Percentiles rank a stretch among this genome's conserved stretches.
phyloP scores from a whole-genome alignment of 495 filamentous ascomycete species.

The Annulohypoxylon stygium region DNA sequence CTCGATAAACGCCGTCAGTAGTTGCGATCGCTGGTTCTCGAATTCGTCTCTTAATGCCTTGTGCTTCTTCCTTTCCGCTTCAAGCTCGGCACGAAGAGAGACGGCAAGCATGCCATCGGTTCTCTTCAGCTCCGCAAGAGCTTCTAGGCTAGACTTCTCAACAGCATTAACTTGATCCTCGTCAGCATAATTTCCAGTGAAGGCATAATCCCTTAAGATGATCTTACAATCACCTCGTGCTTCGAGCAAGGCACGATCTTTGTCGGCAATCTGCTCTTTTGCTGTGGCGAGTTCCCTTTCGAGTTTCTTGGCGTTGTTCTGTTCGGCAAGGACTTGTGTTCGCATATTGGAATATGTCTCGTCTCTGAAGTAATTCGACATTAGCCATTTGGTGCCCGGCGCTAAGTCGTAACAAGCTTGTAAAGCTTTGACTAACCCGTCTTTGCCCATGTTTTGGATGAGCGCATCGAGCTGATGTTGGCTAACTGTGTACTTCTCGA shows the following conservation, averaged over 20 bases:
- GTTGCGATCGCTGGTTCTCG: slow-evolving; percentile 65
- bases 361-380: slow-evolving; percentile 56
- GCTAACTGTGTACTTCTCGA: slow-evolving; percentile 63
- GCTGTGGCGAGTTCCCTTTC: slow-evolving; percentile 51
- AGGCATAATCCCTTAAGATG: slow-evolving; percentile 40
- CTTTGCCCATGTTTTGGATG: slow-evolving; percentile 58
- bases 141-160: slow-evolving; percentile 61
- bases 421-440: slow-evolving; percentile 62
- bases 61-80: slow-evolving; percentile 59
- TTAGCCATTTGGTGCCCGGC: slow-evolving; percentile 47
- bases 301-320: slow-evolving; percentile 58
- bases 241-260: slow-evolving; percentile 61
- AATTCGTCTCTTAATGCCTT: slow-evolving; percentile 57
- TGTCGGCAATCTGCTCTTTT: slow-evolving; percentile 55
- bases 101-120: slow-evolving; percentile 65
- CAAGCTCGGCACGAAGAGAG: slow-evolving; percentile 66
- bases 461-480: slow-evolving; percentile 65
- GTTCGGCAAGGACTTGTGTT: slow-evolving; percentile 53
- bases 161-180: slow-evolving; percentile 58
- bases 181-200: slow-evolving; percentile 38
- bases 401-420: slow-evolving; percentile 51
- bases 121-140: slow-evolving; percentile 65
- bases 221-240: slow-evolving; percentile 52
- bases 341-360: slow-evolving; percentile 52
- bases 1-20: slow-evolving; percentile 63